phyloP scores from a whole-genome alignment of 257 asterid genomes.

The Jacaranda copaia region DNA sequence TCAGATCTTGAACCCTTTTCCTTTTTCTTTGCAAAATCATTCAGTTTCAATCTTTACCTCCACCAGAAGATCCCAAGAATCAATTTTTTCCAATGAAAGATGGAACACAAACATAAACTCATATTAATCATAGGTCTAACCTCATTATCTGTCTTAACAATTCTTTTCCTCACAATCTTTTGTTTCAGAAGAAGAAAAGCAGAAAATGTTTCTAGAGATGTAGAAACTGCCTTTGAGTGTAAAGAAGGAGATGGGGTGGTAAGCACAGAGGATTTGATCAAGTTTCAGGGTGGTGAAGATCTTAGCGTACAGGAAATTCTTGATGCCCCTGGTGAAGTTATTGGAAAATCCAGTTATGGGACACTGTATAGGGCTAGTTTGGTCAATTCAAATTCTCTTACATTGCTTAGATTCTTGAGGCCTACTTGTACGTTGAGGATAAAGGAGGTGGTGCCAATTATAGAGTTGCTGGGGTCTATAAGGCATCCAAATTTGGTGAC shows the following conservation, averaged over 20 bases:
- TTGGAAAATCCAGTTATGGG: slow-evolving; percentile 84
- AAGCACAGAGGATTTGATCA: slow-evolving; percentile 61
- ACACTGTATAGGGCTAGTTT: slow-evolving; percentile 78
- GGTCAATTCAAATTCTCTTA: slow-evolving; percentile 56
- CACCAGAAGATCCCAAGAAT: slow-evolving; percentile 24
- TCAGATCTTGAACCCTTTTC: slow-evolving; percentile 62
- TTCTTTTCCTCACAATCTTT: slow-evolving; percentile 45
- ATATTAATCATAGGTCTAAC: slow-evolving; percentile 50
- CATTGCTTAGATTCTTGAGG: slow-evolving; percentile 83
- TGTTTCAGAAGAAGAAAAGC: slow-evolving; percentile 50
- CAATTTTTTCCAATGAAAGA: slow-evolving; percentile 32
- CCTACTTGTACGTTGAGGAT: slow-evolving; percentile 85
- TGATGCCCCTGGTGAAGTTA: slow-evolving; percentile 94
- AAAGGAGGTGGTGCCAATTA: slow-evolving; percentile 66
- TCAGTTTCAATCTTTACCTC: slow-evolving; percentile 53
- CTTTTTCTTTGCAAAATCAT: slow-evolving; percentile 31
- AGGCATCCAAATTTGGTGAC: slow-evolving; percentile 90
- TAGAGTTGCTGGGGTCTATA: slow-evolving; percentile 73
- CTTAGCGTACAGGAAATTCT: slow-evolving; percentile 66
- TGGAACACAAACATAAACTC: slow-evolving; percentile 65
- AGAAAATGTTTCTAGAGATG: slow-evolving; percentile 46
- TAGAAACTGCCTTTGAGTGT: slow-evolving; percentile 51
- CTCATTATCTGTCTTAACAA: slow-evolving; percentile 41
- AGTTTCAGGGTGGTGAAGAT: slow-evolving; percentile 75
- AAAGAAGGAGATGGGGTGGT: slow-evolving; percentile 54